These are phyloP conservation scores for Domatiomyces catenatus DNA, from an alignment of 2,329 filamentous ascomycete genomes.

Conservation along the genomic window DNA sequence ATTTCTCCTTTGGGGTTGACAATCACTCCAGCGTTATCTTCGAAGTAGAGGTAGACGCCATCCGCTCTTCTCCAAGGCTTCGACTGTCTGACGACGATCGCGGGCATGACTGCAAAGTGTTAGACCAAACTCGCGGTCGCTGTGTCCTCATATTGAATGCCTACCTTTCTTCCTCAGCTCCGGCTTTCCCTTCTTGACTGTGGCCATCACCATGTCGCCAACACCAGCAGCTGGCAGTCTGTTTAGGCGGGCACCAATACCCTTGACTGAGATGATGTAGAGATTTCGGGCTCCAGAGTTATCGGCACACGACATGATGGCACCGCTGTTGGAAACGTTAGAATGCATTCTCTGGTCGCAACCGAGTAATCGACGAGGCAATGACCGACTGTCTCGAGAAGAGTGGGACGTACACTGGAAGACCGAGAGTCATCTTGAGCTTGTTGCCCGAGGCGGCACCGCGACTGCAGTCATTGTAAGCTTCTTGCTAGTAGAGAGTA, in stretches of 20 bases:
- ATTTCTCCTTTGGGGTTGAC: slow-evolving; percentile 99
- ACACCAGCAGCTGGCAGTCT: slow-evolving; percentile 93
- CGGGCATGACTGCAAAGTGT: slow-evolving; percentile 62
- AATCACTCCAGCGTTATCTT: slow-evolving; percentile 99
- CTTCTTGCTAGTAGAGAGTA: not conserved
- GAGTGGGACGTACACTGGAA: slow-evolving; percentile 73
- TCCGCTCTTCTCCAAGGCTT: slow-evolving; percentile 99
- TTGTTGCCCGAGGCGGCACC: slow-evolving; percentile 97
- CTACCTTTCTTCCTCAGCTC: slow-evolving; percentile 88
- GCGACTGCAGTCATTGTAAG: slow-evolving; percentile 30
- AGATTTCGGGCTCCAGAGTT: slow-evolving; percentile 98
- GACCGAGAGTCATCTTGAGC: slow-evolving; percentile 99
- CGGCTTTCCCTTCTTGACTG: slow-evolving; percentile 99
- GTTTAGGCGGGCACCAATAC: slow-evolving; percentile 94
- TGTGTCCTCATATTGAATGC: slow-evolving; percentile 24
- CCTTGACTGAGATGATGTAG: slow-evolving; percentile 99
- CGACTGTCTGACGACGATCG: slow-evolving; percentile 94
- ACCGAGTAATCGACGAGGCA: not conserved
- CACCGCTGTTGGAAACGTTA: slow-evolving; percentile 48
- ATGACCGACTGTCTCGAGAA: not conserved
- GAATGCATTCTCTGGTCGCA: not conserved
- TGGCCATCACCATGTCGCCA: slow-evolving; percentile 99
- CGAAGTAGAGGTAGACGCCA: slow-evolving; percentile 98
- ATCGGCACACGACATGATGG: slow-evolving; percentile 99
- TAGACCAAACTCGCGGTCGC: slow-evolving; percentile 21